Evolutionary conservation across 75 land plant species (phyloP), one percentile per base, ranked within the genome.

Genomic region (Cryptomeria japonica): DNA sequence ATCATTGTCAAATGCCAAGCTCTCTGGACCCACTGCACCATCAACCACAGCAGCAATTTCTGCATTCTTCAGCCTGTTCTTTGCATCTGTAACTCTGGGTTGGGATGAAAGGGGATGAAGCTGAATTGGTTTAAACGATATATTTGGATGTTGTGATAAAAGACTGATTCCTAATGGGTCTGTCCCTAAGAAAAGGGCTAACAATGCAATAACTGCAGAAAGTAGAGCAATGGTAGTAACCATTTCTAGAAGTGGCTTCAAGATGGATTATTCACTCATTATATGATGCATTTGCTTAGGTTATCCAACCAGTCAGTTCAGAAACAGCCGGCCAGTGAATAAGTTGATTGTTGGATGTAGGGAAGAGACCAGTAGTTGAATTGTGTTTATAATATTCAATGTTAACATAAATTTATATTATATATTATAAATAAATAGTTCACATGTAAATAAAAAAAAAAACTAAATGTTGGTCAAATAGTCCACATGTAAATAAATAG

Each of bases 21-120:
- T 95, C 88, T 95, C 96, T 13, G 96, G 95, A 10, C 96, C 96
- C 19, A 84, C 51, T 3, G 85, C 89, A 16, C 76, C 90, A 39
- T 86, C 64, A 32, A 85, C 34, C 41, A 85, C 86, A 34, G 86
- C 86, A 36, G 64, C 68, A 85, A 85, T 56, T 13, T 47, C 41
- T 51, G 86, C 42, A 56, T 85, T 85, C 28, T 37, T 85, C 41
- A 85, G 86, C 34, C 64, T 85, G 68, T 85, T 85, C 12, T 82
- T 2, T 11, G 14, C 84, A 82, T 82, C 84, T 46, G 15, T 82
- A n/a, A 82, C 47, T 44, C 31, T 31, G 84, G 84, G 84, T 82
- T 82, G 84, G 5, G 84, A 82, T 46, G 86, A 85, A 34, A 85
- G 68, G 5, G 64, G 64, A 16, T 51, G 64, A 36, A 85, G 86